phyloP scores from a whole-genome alignment of 2,329 filamentous ascomycete species.

The Pyrenochaeta sp. region DNA sequence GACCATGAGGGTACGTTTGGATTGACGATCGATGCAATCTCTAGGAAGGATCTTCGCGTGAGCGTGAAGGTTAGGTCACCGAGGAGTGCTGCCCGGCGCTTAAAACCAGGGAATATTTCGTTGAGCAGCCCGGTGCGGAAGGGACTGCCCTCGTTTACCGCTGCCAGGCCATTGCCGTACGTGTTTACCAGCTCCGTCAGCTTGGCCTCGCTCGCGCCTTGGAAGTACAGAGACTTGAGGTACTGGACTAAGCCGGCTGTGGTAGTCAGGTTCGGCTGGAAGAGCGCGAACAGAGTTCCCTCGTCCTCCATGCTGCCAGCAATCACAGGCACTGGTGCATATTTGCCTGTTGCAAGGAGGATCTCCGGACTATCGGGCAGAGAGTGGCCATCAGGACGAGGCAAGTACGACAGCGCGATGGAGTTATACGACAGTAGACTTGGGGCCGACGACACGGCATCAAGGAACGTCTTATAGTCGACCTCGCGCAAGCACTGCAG shows the following conservation, averaged over 20 bases:
- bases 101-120: conserved; percentile 77
- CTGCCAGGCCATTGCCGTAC: conserved; percentile 68
- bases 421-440: conserved; percentile 71
- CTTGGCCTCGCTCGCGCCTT: conserved; percentile 58
- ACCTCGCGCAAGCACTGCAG: conserved; percentile 58
- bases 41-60: conserved; percentile 70
- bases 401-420: conserved; percentile 75
- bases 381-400: conserved; percentile 72
- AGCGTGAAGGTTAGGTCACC: conserved; percentile 80
- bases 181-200: conserved; percentile 66
- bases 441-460: conserved; percentile 74
- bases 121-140: conserved; percentile 75
- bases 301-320: conserved; percentile 82
- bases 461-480: conserved; percentile 60
- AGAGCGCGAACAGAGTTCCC: conserved; percentile 76
- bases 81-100: conserved; percentile 76
- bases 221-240: conserved; percentile 68
- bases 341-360: conserved; percentile 61
- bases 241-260: conserved; percentile 68
- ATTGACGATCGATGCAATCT: conserved; percentile 53
- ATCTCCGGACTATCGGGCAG: conserved; percentile 70
- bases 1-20: conserved; percentile 73
- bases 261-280: conserved; percentile 72
- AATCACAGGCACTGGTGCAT: conserved; percentile 68
- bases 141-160: conserved; percentile 68